Evolutionary conservation across 2,329 filamentous ascomycete species (phyloP), one percentile per base, ranked within the genome.

Genomic region (Ambrosiella cleistominuta): DNA sequence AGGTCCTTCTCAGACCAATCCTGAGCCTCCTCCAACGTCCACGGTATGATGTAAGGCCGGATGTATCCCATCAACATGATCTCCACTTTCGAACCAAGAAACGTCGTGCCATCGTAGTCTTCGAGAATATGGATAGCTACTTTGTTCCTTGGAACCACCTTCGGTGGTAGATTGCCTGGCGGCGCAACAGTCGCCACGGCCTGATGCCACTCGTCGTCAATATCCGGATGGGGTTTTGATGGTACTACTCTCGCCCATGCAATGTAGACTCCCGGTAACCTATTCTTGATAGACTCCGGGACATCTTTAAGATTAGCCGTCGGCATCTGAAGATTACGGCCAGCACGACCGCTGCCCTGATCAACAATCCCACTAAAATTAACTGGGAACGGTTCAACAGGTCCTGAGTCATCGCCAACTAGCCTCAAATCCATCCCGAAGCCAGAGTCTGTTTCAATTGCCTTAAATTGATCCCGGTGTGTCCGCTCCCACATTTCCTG

Each of bases 11-110:
- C 66, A 37, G 72, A 66, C 7, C 69, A 63, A 2, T 66, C 66
- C 1, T 68, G 36, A 0, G 66, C 56, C 0, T 67, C 64, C 1
- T 68, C 65, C 0, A 52, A 40, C 1, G 45, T 54, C n/a, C 19
- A 17, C 13, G 56, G 37, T 19, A 40, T n/a, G 0, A 70, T 61
- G 1, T 64, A 59, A 0, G 66, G 54, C 36, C 76, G 76, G 1
- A 86, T 65, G 40, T 77, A 82, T 0, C 78, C 81, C 77, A 86
- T 79, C 2, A 84, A 65, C 1, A 81, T 66, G 4, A 84, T 65
- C 36, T 77, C 73, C 1, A 86, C 57, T 49, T 68, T 71, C 0
- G 69, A 63, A 4, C 70, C 69, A 45, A 73, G 66, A 54, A 81
- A 75, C 0, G 66, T 63, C 0, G 62, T 64, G 0, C 66, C 69